Evolutionary conservation across 2,329 filamentous ascomycete species (phyloP), one percentile per base, ranked within the genome.

Genomic region (Aspergillus hiratsukae): DNA sequence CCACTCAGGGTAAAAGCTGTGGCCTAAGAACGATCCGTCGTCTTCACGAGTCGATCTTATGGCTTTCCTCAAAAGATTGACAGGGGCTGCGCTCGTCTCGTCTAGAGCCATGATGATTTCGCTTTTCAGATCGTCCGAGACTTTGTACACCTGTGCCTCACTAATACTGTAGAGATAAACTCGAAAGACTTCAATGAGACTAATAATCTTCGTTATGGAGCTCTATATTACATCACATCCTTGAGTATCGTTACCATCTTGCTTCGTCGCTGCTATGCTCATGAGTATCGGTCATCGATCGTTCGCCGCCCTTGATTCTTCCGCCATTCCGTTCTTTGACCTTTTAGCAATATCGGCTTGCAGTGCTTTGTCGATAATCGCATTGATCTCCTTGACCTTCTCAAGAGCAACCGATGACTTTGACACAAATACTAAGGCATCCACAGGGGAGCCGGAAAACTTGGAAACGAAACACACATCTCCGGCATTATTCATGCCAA

Each of bases 381-480:
- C 82, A 60, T 89, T 88, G 63, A 97, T 81, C 65, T 90, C 87
- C 77, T 90, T 91, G 21, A 90, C 90, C 75, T 92, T 95, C 58
- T 82, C 80, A 70, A 93, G 73, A 10, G 92, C 91, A 56, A 87
- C 76, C 54, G 83, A 86, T 1, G 88, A 87, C 75, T 90, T 96
- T 64, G 87, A 84, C 63, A 99, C 78, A 63, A 97, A 76, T 35
- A 83, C 79, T 58, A 92, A 78, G 1, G 92, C 91, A 71, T 97
- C 90, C 11, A 96, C 83, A 0, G 91, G 83, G 21, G 84, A 82
- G 27, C 94, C 94, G 25, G 93, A 92, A 57, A 94, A 84, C 78
- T 99, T 99, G 29, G 91, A 87, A 58, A 97, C 84, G 74, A 95
- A 90, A 67, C 91, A 96, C 43, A 97, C 84, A 77, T 97, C 92